Evolutionary conservation across 2,329 filamentous ascomycete species (phyloP), one percentile per base, ranked within the genome.

Genomic region (Aureobasidium zeae): DNA sequence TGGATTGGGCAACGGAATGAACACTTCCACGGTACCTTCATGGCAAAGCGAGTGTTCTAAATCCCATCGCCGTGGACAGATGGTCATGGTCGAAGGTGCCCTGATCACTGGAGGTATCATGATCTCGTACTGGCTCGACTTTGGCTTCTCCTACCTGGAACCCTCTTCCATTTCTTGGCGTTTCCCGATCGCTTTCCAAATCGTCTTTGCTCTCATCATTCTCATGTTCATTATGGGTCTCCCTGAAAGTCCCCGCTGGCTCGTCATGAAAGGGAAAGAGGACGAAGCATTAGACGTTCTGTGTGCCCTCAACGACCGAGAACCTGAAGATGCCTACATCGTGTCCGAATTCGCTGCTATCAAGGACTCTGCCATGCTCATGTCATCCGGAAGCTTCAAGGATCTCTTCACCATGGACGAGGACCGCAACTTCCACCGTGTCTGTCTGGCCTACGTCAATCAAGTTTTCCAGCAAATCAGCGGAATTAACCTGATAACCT

Each of bases 191-290:
- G 71, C 69, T 5, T 70, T 74, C 52, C 72, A 75, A 54, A 70
- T 72, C 45, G 52, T 73, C 46, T 75, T 76, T 48, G 69, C 71
- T 0, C 46, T 69, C 3, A 57, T 73, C 17, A 72, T 74, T 15
- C 60, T 72, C 31, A 51, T 48, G 9, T 65, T 66, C 35, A 62
- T 72, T 32, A 57, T 71, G 46, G 59, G 61, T n/a, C 61, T 74
- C 1, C 71, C 71, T 3, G 73, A 76, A 52, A 73, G 70, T 0
- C 72, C 72, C 3, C 65, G 73, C 34, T 75, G 73, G 71, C 63
- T 79, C 5, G 68, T 77, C 19, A 56, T 76, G 35, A 73, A 74
- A 54, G 73, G 73, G 29, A 63, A 66, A 11, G 70, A 75, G 48
- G 67, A 74, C 15, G 67, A 73, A 50, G 71, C 71, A 0, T 54